Evolutionary conservation across 345 rosid genomes (phyloP).

Genomic region (Salix koriyanagi): DNA sequence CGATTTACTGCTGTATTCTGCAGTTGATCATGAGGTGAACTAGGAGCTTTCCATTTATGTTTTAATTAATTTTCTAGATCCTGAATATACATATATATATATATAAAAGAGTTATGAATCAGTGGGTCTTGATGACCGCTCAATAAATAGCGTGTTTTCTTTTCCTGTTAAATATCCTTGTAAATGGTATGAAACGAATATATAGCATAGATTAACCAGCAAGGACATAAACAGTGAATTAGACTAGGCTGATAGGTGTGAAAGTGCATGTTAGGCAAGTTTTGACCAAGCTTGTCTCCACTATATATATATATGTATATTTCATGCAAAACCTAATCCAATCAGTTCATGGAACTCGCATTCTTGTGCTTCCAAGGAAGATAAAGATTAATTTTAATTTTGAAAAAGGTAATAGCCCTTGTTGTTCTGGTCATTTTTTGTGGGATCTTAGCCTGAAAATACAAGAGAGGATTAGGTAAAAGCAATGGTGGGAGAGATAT

Average conservation of each 20-base stretch:
- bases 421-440: neutral
- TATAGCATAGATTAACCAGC: too few species aligned
- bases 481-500: slow-evolving; percentile 4
- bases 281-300: slow-evolving; percentile 3
- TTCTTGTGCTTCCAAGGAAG: neutral
- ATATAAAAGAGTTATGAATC: too few species aligned
- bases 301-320: neutral
- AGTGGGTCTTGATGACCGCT: too few species aligned
- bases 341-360: slow-evolving; percentile 8
- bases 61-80: too few species aligned
- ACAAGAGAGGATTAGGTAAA: slow-evolving; percentile 32
- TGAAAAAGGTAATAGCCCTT: neutral
- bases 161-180: too few species aligned
- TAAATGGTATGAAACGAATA: too few species aligned
- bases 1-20: too few species aligned
- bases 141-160: too few species aligned
- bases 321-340: slow-evolving; percentile 5
- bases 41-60: neutral
- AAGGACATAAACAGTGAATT: neutral
- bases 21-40: neutral
- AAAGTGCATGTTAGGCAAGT: slow-evolving; percentile 23
- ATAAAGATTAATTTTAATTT: neutral
- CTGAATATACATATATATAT: too few species aligned
- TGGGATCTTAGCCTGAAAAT: neutral
- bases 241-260: slow-evolving; percentile 3